Conservation (phyloP, 768 basidiomycete species). For the Rhizopogon roseolus region DNA sequence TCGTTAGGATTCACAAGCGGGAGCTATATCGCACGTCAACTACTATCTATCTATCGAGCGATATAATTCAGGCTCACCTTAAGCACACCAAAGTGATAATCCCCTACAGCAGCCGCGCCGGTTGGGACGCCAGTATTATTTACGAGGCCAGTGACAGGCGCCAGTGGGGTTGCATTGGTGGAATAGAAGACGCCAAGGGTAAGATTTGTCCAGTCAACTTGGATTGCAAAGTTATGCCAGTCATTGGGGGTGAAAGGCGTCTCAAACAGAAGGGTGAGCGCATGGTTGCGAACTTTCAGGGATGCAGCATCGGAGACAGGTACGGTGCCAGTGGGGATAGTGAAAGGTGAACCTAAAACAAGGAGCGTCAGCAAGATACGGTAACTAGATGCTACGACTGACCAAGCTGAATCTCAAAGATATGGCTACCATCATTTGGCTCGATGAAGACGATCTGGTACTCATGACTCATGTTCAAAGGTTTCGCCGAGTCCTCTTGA, state of each 20-base stretch:
- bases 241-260: conserved; percentile 35
- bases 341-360: conserved; percentile 52
- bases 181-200: conserved; percentile 54
- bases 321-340: conserved; percentile 39
- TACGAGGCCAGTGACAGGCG: conserved; percentile 36
- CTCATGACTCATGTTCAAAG: conserved; percentile 52
- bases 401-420: conserved; percentile 51
- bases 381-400: not conserved
- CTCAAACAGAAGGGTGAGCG: conserved; percentile 44
- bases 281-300: conserved; percentile 55
- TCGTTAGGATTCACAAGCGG: conserved; percentile 47
- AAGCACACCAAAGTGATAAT: conserved; percentile 57
- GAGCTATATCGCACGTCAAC: conserved; percentile 30
- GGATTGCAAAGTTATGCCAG: conserved; percentile 62
- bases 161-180: conserved; percentile 29
- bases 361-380: not conserved
- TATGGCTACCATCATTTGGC: conserved; percentile 52
- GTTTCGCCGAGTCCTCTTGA: conserved; percentile 30
- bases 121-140: conserved; percentile 35
- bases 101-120: conserved; percentile 47
- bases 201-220: conserved; percentile 48
- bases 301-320: conserved; percentile 39
- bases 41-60: not conserved
- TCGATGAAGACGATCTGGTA: conserved; percentile 65
- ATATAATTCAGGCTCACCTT: conserved; percentile 36